Base-by-base conservation (phyloP, 2,329 filamentous ascomycete genomes). In the Fusarium chuoi region DNA sequence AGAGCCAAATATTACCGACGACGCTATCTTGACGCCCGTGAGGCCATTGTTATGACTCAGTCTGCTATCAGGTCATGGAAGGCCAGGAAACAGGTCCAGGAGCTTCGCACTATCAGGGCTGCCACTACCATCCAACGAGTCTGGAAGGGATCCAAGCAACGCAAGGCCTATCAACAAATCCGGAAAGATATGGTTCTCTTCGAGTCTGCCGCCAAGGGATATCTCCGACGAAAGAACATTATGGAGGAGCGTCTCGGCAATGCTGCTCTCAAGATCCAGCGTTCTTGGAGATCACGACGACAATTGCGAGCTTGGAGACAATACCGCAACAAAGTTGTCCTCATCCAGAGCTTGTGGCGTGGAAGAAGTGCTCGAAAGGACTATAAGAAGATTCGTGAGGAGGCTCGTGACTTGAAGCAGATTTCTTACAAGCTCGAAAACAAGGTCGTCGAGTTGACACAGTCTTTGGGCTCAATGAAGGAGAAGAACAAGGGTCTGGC, bases 351-450 rank as follows among this genome's bases (percentile, higher is more conserved):
- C 83, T 83, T 98, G 81, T 98, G 94, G 94, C 92, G 96, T 82
- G 96, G 95, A 81, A 95, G 90, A 83, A 81, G 84, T 73, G 96
- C 96, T 62, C 91, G 96, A 75, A 90, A 88, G 75, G 91, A 90
- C 55, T 99, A 99, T 88, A 98, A 98, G 90, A 91, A 87, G 77
- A 86, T 97, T 70, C 94, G 96, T 76, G 95, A 98, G 84, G 96
- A 99, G 84, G 96, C 96, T 75, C 93, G 96, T 80, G 97, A 99
- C 86, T 90, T 99, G 82, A 98, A 98, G 88, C 96, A 98, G 84
- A 99, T 99, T 77, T 98, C 96, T 6, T 99, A 99, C 88, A 98
- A 98, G 87, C 87, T 99, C 78, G 96, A 99, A 84, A 98, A 99
- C 89, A 99, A 99, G 90, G 96, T 99, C 72, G 94, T 99, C 72